These are phyloP conservation scores for Rhazya stricta DNA, from an alignment of 257 asterid genomes.

Conservation along the genomic window DNA sequence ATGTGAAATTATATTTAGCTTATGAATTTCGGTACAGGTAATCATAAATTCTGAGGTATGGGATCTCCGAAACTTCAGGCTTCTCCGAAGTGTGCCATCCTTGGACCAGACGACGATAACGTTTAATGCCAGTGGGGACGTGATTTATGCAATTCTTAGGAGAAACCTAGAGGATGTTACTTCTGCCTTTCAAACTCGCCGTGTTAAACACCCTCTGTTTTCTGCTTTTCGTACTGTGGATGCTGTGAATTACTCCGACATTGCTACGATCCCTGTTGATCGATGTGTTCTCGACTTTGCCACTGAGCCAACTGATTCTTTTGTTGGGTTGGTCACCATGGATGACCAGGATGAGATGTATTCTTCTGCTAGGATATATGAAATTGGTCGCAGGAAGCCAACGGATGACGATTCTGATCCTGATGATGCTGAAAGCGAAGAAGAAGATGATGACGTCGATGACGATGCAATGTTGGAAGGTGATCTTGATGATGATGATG, in stretches of 20 bases:
- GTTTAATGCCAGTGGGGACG: slow-evolving; percentile 86
- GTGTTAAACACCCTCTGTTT: slow-evolving; percentile 89
- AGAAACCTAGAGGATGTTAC: slow-evolving; percentile 90
- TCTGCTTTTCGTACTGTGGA: slow-evolving; percentile 94
- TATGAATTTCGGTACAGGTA: slow-evolving; percentile 42
- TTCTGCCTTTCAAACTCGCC: slow-evolving; percentile 71
- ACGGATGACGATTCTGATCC: slow-evolving; percentile 97
- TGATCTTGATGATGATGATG: slow-evolving; percentile 59
- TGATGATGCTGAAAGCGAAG: slow-evolving; percentile 89
- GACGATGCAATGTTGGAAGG: slow-evolving; percentile 60
- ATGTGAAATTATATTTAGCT: not conserved
- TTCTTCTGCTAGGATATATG: slow-evolving; percentile 87
- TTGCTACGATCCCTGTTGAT: slow-evolving; percentile 84
- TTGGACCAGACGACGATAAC: slow-evolving; percentile 80
- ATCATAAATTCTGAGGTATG: slow-evolving; percentile 94
- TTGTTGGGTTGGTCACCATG: slow-evolving; percentile 84
- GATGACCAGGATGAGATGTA: slow-evolving; percentile 96
- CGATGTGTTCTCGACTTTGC: slow-evolving; percentile 96
- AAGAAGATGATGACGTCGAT: slow-evolving; percentile 58
- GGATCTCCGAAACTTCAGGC: slow-evolving; percentile 87
- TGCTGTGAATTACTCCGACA: slow-evolving; percentile 86
- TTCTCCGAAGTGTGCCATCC: slow-evolving; percentile 83
- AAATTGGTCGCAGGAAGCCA: slow-evolving; percentile 86
- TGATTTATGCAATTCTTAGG: slow-evolving; percentile 81
- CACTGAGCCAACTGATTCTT: slow-evolving; percentile 87